These are phyloP conservation scores for Tricholoma matsutake DNA, from an alignment of 768 basidiomycete species.

Conservation along the genomic window DNA sequence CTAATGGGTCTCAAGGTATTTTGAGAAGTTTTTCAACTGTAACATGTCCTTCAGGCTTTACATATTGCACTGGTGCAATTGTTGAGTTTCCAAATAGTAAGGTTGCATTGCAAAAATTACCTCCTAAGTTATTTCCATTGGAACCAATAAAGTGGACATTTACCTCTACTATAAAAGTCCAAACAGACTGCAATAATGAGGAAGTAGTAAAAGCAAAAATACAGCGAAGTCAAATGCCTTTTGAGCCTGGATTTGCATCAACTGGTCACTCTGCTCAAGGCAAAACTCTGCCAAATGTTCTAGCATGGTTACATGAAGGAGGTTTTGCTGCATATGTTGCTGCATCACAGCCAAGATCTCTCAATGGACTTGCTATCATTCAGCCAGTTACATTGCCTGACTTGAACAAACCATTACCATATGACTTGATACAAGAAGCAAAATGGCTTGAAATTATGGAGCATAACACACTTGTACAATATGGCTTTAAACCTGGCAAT, in stretches of 20 bases:
- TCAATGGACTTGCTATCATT: not conserved
- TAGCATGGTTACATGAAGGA: not conserved
- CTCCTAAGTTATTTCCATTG: not conserved
- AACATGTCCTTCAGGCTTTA: conserved; percentile 4
- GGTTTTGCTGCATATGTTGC: not conserved
- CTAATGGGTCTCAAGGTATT: conserved; percentile 28
- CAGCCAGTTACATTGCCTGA: not conserved
- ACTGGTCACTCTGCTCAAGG: not conserved
- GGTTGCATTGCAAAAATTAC: conserved; percentile 5
- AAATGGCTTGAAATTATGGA: not conserved
- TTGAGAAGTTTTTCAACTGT: conserved; percentile 16
- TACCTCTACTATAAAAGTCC: not conserved
- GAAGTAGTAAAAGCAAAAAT: not conserved
- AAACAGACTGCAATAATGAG: too few species aligned
- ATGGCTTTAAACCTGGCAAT: not conserved
- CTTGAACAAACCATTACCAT: not conserved
- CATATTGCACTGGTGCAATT: conserved; percentile 5
- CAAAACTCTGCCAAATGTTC: not conserved
- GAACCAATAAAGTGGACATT: not conserved
- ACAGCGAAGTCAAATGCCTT: not conserved
- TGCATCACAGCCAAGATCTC: not conserved
- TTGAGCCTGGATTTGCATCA: too few species aligned
- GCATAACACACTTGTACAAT: not conserved
- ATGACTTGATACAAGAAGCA: not conserved
- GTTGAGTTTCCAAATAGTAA: conserved; percentile 13